phyloP scores from a whole-genome alignment of 2,329 filamentous ascomycete species.

The Hypoxylon sp. region DNA sequence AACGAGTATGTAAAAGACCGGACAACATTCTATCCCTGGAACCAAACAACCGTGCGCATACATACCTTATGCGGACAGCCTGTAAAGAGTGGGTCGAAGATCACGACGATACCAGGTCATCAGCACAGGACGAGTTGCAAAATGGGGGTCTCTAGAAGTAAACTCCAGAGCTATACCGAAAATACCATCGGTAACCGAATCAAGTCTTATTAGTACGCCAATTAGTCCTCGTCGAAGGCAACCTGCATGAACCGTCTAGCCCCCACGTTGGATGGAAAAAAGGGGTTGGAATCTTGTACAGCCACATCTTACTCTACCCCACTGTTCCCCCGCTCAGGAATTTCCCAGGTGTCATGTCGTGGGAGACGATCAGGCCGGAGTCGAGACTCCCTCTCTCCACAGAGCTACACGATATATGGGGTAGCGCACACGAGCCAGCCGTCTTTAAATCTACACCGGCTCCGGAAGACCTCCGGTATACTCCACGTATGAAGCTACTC shows the following conservation, averaged over 20 bases:
- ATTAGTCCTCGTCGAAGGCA: conserved; percentile 2
- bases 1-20: neutral
- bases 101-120: neutral
- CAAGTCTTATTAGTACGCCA: conserved; percentile 3
- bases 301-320: conserved; percentile 19
- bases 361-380: conserved; percentile 9
- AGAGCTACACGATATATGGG: conserved; percentile 30
- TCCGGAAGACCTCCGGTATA: conserved; percentile 28
- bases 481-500: conserved; percentile 32
- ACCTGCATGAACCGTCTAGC: conserved; percentile 16
- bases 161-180: neutral
- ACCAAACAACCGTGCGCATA: neutral
- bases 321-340: conserved; percentile 25
- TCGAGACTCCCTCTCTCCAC: conserved; percentile 30
- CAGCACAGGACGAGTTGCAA: neutral
- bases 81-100: neutral
- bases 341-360: conserved; percentile 32
- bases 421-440: conserved; percentile 11
- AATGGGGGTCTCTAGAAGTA: neutral
- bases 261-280: conserved; percentile 16
- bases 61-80: neutral
- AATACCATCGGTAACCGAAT: neutral
- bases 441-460: conserved; percentile 11
- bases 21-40: neutral
- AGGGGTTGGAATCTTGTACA: neutral